Conservation (phyloP, 2,329 filamentous ascomycete species). For the Colletotrichum neosansevieriae region DNA sequence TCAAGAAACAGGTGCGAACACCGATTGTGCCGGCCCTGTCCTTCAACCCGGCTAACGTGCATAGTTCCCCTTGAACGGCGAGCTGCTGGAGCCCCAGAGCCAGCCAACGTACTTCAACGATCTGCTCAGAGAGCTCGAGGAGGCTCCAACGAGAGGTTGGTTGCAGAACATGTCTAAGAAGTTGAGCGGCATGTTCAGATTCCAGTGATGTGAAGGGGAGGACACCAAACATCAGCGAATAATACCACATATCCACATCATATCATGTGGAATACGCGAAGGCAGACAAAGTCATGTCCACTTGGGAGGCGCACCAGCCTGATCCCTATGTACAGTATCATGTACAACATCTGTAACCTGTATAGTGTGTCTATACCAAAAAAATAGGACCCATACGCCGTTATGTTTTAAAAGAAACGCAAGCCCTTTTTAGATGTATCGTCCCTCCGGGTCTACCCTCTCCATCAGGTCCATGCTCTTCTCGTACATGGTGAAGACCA, state of each 20-base stretch:
- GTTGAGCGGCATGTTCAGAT: slow-evolving; percentile 69
- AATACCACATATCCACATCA: neutral
- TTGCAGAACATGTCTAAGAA: slow-evolving; percentile 64
- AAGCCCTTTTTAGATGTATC: slow-evolving; percentile 74
- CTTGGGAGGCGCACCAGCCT: slow-evolving; percentile 1
- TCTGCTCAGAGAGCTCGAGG: slow-evolving; percentile 71
- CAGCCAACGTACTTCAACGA: slow-evolving; percentile 75
- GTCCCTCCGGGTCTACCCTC: slow-evolving; percentile 82
- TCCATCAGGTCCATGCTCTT: slow-evolving; percentile 94
- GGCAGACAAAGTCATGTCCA: neutral
- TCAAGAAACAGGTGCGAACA: slow-evolving; percentile 64
- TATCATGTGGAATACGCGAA: neutral
- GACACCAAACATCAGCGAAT: neutral
- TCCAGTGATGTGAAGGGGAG: slow-evolving; percentile 55
- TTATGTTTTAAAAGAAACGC: slow-evolving; percentile 8
- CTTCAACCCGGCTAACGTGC: neutral
- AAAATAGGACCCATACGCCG: slow-evolving; percentile 23
- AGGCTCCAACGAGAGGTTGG: slow-evolving; percentile 69
- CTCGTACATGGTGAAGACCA: slow-evolving; percentile 99
- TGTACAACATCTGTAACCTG: slow-evolving; percentile 41
- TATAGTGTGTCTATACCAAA: slow-evolving; percentile 39
- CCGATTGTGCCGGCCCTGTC: neutral
- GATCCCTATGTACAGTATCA: slow-evolving; percentile 33
- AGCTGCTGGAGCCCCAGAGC: slow-evolving; percentile 68
- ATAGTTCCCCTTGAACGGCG: slow-evolving; percentile 55